Conservation (phyloP, 768 basidiomycete species). For the Cantharellus anzutake region DNA sequence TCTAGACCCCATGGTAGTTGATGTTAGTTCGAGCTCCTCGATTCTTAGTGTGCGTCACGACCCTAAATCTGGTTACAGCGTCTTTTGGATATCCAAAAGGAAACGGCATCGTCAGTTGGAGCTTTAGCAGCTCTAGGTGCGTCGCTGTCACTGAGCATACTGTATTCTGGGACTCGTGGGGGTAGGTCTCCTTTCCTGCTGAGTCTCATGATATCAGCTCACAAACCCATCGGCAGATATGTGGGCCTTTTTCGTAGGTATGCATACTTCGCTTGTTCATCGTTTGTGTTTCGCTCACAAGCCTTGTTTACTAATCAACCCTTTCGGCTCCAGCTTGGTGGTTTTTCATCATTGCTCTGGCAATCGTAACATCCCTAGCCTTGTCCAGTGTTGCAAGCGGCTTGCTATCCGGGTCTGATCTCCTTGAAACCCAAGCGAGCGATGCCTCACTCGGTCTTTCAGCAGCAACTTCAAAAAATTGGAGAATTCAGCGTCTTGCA, state of each 20-base stretch:
- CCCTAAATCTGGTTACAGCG: background rate
- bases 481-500: background rate
- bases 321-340: background rate
- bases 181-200: background rate
- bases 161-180: background rate
- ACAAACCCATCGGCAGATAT: background rate
- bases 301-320: background rate
- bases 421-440: background rate
- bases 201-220: background rate
- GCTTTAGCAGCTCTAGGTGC: background rate
- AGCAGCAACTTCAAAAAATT: background rate
- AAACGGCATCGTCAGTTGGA: background rate
- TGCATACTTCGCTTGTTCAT: background rate
- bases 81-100: constrained; percentile 10
- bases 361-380: background rate
- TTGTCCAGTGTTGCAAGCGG: background rate
- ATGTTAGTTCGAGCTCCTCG: background rate
- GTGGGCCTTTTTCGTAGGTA: background rate
- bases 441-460: background rate
- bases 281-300: background rate
- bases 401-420: background rate
- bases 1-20: background rate
- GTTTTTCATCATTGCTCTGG: background rate
- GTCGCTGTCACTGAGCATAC: background rate
- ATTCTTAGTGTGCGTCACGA: background rate